Percentiles rank a stretch among this genome's conserved stretches.
phyloP scores from a whole-genome alignment of 2,329 filamentous ascomycete genomes.

The Ophiobolus disseminans region DNA sequence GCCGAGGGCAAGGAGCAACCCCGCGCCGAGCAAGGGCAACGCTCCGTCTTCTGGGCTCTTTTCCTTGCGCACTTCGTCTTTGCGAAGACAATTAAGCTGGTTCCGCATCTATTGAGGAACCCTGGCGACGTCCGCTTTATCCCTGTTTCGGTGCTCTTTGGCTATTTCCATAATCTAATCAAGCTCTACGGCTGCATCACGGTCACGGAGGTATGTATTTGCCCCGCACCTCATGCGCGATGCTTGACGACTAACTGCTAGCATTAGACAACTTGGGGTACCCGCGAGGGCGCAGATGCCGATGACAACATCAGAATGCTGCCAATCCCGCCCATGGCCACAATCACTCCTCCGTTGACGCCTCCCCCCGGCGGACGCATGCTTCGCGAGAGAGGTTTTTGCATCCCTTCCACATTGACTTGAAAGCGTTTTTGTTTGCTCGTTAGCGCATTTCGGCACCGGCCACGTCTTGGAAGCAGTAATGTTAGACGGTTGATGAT shows the following conservation, averaged over 20 bases:
- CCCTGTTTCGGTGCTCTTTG: slow-evolving; percentile 86
- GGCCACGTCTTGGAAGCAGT: slow-evolving; percentile 37
- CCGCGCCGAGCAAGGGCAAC: slow-evolving; percentile 29
- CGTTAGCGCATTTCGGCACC: slow-evolving; percentile 32
- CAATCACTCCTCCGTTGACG: slow-evolving; percentile 44
- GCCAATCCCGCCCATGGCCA: slow-evolving; percentile 42
- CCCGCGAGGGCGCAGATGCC: slow-evolving; percentile 86
- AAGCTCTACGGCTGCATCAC: slow-evolving; percentile 88
- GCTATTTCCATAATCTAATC: slow-evolving; percentile 90
- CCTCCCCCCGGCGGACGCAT: slow-evolving; percentile 43
- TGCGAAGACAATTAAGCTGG: slow-evolving; percentile 89
- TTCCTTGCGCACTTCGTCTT: slow-evolving; percentile 64
- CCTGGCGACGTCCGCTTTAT: slow-evolving; percentile 81
- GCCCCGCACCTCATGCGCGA: slow-evolving; percentile 31
- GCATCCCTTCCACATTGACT: slow-evolving; percentile 35
- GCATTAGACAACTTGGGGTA: slow-evolving; percentile 88
- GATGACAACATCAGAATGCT: slow-evolving; percentile 60
- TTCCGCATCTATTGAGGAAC: slow-evolving; percentile 84
- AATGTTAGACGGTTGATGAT: slow-evolving; percentile 47
- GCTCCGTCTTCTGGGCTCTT: slow-evolving; percentile 38
- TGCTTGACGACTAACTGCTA: slow-evolving; percentile 25
- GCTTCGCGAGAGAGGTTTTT: slow-evolving; percentile 45
- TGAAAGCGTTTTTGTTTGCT: slow-evolving; percentile 34
- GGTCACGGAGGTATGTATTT: slow-evolving; percentile 52
- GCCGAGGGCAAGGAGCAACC: slow-evolving; percentile 22